Evolutionary conservation across 495 filamentous ascomycete species (phyloP), one percentile per base, ranked within the genome.

Genomic region (Tricharina praecox): DNA sequence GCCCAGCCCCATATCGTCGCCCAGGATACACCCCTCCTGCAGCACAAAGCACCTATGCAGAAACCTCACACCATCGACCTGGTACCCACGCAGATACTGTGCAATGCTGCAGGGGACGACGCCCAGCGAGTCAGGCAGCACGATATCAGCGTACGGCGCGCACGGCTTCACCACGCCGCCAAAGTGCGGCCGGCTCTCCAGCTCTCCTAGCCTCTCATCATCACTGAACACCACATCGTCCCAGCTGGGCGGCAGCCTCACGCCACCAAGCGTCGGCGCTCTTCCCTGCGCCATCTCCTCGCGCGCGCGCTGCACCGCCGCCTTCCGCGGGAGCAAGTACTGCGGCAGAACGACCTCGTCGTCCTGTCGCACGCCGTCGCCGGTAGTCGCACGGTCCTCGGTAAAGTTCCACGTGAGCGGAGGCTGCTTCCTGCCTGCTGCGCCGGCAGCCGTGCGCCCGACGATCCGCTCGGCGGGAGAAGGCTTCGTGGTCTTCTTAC

Each of bases 1-100:
- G 0, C 90, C 90, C 24, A 97, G 64, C 25, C 90, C 90, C 90
- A 97, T 97, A 58, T 97, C 90, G 62, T 97, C 90, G 1, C 92
- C 75, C 1, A 97, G 69, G 19, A 97, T 81, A 3, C 83, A 86
- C 3, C 92, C 90, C 48, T 78, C 82, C 50, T 96, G 92, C 55
- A 84, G 90, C 15, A 95, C 81, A 56, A 97, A 97, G 24, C 79
- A 66, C 50, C 85, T 73, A 61, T 97, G 92, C 4, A 97, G 66
- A 59, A 95, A 96, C 15, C 72, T 75, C 7, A 76, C 84, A 20
- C 90, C 90, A 26, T 83, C 71, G 2, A 96, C 51, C 62, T 97
- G 90, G 59, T 97, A 97, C 48, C 82, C 79, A 23, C 90, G 77
- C 30, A 97, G 69, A 69, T 88, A 94, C 60, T 93, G 88, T 2